Conservation (phyloP, 805 yeast species). For the Pichia eremophila region DNA sequence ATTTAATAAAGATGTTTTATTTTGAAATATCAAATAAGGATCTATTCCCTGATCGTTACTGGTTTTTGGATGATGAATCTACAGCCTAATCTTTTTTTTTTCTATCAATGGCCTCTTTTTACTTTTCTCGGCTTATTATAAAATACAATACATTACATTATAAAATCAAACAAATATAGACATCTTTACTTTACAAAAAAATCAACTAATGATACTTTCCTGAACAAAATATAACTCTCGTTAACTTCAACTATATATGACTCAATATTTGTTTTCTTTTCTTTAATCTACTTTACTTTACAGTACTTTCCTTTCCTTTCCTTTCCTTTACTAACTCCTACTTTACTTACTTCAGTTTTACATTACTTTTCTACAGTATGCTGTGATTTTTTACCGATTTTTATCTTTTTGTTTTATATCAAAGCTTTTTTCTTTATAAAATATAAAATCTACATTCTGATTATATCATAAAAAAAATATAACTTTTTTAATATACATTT, state of each 20-base stretch:
- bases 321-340: background rate
- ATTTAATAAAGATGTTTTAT: constrained; percentile 36
- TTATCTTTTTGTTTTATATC: background rate
- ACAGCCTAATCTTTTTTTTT: background rate
- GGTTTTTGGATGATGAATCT: constrained; percentile 14
- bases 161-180: background rate
- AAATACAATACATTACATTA: background rate
- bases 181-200: no score
- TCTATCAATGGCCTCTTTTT: no score
- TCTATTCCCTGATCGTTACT: constrained; percentile 20
- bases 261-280: no score
- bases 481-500: no score
- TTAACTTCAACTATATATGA: no score
- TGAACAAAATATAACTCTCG: no score
- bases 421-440: no score
- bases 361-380: background rate
- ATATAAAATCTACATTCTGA: no score
- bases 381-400: background rate
- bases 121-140: no score
- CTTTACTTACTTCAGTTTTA: background rate
- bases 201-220: no score
- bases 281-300: background rate
- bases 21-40: constrained; percentile 28
- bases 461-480: no score
- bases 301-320: background rate